Base-by-base conservation (phyloP, 2,329 filamentous ascomycete species). In the Aureobasidium sp. region DNA sequence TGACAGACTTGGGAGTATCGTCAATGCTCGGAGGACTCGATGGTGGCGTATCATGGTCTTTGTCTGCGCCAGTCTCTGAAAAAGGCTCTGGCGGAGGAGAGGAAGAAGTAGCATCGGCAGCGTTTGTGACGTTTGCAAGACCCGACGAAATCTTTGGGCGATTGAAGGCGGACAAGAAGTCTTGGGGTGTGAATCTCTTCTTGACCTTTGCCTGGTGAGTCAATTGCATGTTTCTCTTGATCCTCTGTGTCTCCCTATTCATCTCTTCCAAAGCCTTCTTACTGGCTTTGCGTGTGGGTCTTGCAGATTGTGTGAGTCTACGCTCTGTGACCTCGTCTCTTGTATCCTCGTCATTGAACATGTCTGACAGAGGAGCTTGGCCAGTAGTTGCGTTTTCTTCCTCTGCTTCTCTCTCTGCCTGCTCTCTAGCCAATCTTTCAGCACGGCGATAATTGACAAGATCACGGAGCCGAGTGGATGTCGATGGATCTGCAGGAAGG, bases 261-360 rank as follows among this genome's bases (percentile, higher is more conserved):
- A 99, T 98, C 71, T 98, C 95, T 75, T 98, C 93, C 48, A 98
- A 77, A 0, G 96, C 96, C 80, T 94, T 98, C 81, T 95, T 98
- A 82, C 95, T 95, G 0, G 96, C 95, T 76, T 96, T 97, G 16
- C 96, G 88, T 13, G 88, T 86, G 7, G 94, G 91, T 5, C 91
- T 89, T 31, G 87, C 84, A 45, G 87, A 82, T 74, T 95, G 92
- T 0, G 91, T 93, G 51, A 96, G 73, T 51, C 75, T 75, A 60
- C 76, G 74, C 29, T 76, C 77, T 31, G 70, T 73, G 23, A 42
- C 48, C 59, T 78, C 89, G 40, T 89, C 89, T 66, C 91, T 89
- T 3, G 86, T 84, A 43, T 88, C 87, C 51, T 80, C 76, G 68
- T 67, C 72, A 67, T 61, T 67, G 71, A 70, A 66, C 62, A 71